A percentile compares a stretch with the other conserved stretches of the same genome.
Evolutionary conservation across 2,329 filamentous ascomycete species (phyloP).

Genomic region (Epichloe baconii): DNA sequence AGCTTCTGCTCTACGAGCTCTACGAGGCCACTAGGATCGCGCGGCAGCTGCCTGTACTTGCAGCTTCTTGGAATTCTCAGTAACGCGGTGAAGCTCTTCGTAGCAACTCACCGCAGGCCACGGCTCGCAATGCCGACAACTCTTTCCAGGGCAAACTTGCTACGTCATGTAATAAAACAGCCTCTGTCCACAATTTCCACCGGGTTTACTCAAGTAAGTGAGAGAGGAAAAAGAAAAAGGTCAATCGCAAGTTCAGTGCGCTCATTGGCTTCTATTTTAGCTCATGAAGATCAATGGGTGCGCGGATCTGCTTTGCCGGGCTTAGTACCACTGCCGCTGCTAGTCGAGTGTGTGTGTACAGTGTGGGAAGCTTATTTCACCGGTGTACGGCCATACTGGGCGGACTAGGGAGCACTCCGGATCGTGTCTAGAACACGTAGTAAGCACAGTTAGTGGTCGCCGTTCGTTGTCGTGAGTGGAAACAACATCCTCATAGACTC

Average conservation of each 20-base stretch:
- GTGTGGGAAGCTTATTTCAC: too few relatives aligned
- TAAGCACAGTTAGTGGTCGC: too few relatives aligned
- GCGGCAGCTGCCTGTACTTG: background rate
- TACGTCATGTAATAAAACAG: too few relatives aligned
- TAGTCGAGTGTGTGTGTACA: background rate
- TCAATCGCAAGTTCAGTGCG: background rate
- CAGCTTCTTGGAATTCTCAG: background rate
- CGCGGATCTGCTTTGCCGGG: background rate
- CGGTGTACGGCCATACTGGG: background rate
- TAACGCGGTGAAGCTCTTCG: background rate
- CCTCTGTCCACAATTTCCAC: background rate
- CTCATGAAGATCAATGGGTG: background rate
- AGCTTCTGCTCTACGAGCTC: background rate
- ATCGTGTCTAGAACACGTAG: too few relatives aligned
- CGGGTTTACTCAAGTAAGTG: background rate
- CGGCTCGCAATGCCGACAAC: background rate
- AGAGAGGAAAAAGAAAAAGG: background rate
- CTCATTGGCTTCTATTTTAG: background rate
- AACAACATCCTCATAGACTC: too few relatives aligned
- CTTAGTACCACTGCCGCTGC: background rate
- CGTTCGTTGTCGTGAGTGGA: too few relatives aligned
- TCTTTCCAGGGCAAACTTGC: background rate
- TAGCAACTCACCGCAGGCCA: background rate
- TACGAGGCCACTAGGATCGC: background rate
- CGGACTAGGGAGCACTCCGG: too few relatives aligned